Percentiles rank a stretch among this genome's conserved stretches.
Conservation (phyloP, 805 yeast genomes). For the Metschnikowia henanensis region DNA sequence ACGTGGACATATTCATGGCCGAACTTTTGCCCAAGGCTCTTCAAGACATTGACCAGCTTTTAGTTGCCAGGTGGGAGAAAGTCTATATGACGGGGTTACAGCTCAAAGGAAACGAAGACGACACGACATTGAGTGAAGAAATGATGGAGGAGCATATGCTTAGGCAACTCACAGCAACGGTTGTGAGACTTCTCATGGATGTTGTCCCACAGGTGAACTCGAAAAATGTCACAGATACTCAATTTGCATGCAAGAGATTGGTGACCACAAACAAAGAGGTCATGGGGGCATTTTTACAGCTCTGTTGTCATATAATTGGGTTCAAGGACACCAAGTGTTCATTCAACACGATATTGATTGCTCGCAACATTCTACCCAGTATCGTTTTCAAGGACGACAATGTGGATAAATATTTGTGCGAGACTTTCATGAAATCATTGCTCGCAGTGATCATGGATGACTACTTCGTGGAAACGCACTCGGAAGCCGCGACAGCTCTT, state of each 20-base stretch:
- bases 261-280: conserved; percentile 64
- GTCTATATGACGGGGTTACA: conserved; percentile 59
- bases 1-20: conserved; percentile 66
- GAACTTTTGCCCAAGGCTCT: conserved; percentile 79
- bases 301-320: conserved; percentile 73
- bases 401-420: conserved; percentile 69
- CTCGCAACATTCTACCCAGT: conserved; percentile 71
- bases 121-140: conserved; percentile 89
- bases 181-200: conserved; percentile 83
- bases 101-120: conserved; percentile 61
- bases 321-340: conserved; percentile 92
- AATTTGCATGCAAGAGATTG: conserved; percentile 61
- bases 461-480: conserved; percentile 81
- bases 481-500: conserved; percentile 88
- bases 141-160: conserved; percentile 97
- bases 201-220: conserved; percentile 77
- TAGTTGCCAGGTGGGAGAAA: conserved; percentile 74
- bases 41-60: conserved; percentile 67
- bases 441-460: conserved; percentile 67
- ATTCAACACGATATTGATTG: conserved; percentile 81
- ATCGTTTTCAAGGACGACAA: conserved; percentile 68
- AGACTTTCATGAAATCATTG: conserved; percentile 68
- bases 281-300: conserved; percentile 73
- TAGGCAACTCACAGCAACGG: conserved; percentile 90
- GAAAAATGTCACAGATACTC: conserved; percentile 53